A percentile compares a stretch with the other conserved stretches of the same genome.
phyloP scores from a whole-genome alignment of 805 yeast genomes.

The Candida golubevii region DNA sequence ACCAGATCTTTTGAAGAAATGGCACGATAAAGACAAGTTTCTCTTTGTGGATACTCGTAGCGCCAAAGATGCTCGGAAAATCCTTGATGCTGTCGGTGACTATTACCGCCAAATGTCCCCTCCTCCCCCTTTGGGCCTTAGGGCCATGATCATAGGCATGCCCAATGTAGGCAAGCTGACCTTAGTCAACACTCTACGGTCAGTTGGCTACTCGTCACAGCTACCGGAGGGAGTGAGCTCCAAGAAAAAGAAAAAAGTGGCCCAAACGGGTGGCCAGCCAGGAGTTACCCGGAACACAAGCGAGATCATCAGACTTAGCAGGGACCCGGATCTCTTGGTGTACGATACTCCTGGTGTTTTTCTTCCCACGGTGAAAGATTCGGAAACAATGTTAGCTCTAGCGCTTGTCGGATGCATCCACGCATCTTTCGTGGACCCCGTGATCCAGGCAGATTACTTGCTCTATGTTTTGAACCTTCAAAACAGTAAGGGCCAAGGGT shows the following conservation, averaged over 20 bases:
- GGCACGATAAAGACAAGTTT: slow-evolving; percentile 35
- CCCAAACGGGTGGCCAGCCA: slow-evolving; percentile 79
- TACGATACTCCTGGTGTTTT: slow-evolving; percentile 94
- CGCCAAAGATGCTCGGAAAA: slow-evolving; percentile 42
- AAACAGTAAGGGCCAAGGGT: slow-evolving; percentile 42
- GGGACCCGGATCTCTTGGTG: slow-evolving; percentile 60
- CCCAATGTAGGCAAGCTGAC: slow-evolving; percentile 98
- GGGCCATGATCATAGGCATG: slow-evolving; percentile 83
- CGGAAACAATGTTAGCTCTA: slow-evolving; percentile 69
- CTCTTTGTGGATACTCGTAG: slow-evolving; percentile 57
- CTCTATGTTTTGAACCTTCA: slow-evolving; percentile 69
- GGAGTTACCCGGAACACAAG: slow-evolving; percentile 84
- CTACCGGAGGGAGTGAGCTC: slow-evolving; percentile 28
- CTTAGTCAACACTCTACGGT: slow-evolving; percentile 68
- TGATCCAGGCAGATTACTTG: slow-evolving; percentile 80
- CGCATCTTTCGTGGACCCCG: slow-evolving; percentile 69
- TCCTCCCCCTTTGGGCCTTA: slow-evolving; percentile 78
- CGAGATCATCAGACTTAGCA: slow-evolving; percentile 61
- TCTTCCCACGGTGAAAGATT: slow-evolving; percentile 63
- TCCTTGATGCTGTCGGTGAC: slow-evolving; percentile 49
- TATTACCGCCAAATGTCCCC: slow-evolving; percentile 48
- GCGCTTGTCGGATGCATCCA: slow-evolving; percentile 74
- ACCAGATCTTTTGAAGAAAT: slow-evolving; percentile 25
- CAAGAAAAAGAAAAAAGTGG: slow-evolving; percentile 55
- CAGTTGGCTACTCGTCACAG: slow-evolving; percentile 29